A percentile compares a stretch with the other conserved stretches of the same genome.
These are phyloP conservation scores for Fusarium globosum DNA, from an alignment of 2,329 filamentous ascomycete genomes.

Conservation along the genomic window DNA sequence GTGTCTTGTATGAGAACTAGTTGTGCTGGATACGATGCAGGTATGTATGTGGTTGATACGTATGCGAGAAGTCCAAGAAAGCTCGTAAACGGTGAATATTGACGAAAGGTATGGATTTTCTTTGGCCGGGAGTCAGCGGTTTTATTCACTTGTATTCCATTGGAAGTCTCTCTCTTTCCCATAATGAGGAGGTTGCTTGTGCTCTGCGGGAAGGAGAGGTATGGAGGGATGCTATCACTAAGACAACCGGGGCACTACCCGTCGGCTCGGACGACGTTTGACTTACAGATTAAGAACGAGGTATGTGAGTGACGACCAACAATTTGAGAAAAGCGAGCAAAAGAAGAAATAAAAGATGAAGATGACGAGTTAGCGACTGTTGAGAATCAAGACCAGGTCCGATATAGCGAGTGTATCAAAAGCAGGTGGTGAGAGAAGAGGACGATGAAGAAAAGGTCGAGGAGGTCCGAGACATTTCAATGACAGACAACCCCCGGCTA, in stretches of 20 bases:
- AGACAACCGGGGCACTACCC: constrained; percentile 25
- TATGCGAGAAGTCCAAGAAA: constrained; percentile 10
- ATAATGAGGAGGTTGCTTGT: background rate
- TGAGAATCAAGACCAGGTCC: constrained; percentile 12
- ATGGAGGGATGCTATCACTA: constrained; percentile 25
- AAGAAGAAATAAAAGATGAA: background rate
- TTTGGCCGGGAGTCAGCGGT: constrained; percentile 23
- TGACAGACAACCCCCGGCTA: background rate
- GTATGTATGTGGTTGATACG: constrained; percentile 13
- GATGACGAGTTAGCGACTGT: constrained; percentile 19
- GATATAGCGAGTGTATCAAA: constrained; percentile 32
- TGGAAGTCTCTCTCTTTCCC: constrained; percentile 3
- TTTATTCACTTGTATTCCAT: constrained; percentile 4
- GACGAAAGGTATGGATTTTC: constrained; percentile 8
- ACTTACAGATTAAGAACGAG: constrained; percentile 26
- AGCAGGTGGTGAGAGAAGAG: constrained; percentile 21
- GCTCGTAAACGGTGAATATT: constrained; percentile 24
- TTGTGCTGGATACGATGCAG: constrained; percentile 10
- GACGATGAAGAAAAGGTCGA: constrained; percentile 25
- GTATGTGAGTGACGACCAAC: background rate
- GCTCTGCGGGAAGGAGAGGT: constrained; percentile 19
- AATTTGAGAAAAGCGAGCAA: constrained; percentile 3
- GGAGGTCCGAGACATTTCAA: constrained; percentile 27
- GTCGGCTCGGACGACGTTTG: background rate
- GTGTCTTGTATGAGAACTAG: constrained; percentile 2